A percentile compares a stretch with the other conserved stretches of the same genome.
These are phyloP conservation scores for Schwanniomyces sp. DNA, from an alignment of 805 yeast genomes.

Conservation along the genomic window DNA sequence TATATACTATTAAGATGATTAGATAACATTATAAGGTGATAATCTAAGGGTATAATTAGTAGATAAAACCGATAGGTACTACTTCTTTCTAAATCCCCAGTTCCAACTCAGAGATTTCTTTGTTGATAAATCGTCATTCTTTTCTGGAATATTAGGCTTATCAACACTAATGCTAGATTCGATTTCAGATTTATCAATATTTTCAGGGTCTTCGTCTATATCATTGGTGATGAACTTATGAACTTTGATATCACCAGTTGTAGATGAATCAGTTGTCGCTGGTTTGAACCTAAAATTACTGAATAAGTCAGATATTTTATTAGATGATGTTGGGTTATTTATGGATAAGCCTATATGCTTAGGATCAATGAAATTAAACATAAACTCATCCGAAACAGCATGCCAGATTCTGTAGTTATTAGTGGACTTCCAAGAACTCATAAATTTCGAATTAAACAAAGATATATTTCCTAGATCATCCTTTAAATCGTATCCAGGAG, in stretches of 20 bases:
- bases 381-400: conserved; percentile 40
- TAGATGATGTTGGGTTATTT: conserved; percentile 20
- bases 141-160: not conserved
- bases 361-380: conserved; percentile 44
- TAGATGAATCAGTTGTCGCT: conserved; percentile 3
- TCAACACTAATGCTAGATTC: conserved; percentile 1
- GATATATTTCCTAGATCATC: conserved; percentile 27
- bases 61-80: not conserved
- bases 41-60: too few species aligned
- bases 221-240: conserved; percentile 17
- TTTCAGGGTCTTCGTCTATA: conserved; percentile 1
- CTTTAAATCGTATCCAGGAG: conserved; percentile 38
- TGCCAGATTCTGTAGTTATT: conserved; percentile 42
- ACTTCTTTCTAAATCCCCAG: conserved; percentile 9
- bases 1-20: too few species aligned
- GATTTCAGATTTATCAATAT: conserved; percentile 2
- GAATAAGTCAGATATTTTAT: conserved; percentile 23
- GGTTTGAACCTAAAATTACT: conserved; percentile 17
- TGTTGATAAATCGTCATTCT: not conserved
- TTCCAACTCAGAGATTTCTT: conserved; percentile 9
- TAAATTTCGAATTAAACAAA: conserved; percentile 32
- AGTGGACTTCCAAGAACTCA: conserved; percentile 32
- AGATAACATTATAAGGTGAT: too few species aligned
- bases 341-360: conserved; percentile 32
- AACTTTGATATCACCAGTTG: conserved; percentile 15